Base-by-base conservation (phyloP, 2,329 filamentous ascomycete species). In the Podosphaera aphanis region DNA sequence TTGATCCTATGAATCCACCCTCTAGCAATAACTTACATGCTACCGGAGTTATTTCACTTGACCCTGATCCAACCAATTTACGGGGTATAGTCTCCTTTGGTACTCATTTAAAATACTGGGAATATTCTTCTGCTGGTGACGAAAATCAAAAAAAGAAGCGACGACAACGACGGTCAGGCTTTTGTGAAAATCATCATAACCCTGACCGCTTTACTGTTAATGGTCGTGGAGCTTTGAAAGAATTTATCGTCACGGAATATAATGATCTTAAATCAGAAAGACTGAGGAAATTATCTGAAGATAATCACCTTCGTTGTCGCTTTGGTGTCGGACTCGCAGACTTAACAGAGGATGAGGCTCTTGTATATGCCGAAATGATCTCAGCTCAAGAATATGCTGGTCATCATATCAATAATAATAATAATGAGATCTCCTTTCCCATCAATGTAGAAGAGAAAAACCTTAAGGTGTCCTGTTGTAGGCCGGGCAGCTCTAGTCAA, bases 71-170 rank as follows among this genome's bases (percentile, higher is more conserved):
- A 20, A 86, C 84, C 0, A 68, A 80, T 0, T 70, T 98, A 13
- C 78, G 88, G 31, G 90, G 90, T 5, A 75, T 93, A 49, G 77
- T 94, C 1, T 80, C 86, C 0, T 75, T 93, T 44, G 90, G 90
- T 10, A 82, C 81, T 0, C 81, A 88, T 56, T 64, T 98, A 16
- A 80, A 84, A 11, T 95, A 85, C 60, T 98, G 90, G 90, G 78
- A 82, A 2, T 95, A 92, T 59, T 92, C 83, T 60, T 71, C 71
- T 20, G 71, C 71, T 8, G 79, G 79, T 0, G 77, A 80, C 55
- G 77, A 84, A 49, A 74, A 79, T 49, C 73, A 79, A 44, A 77
- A 76, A 47, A 81, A 73, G 50, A 93, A 92, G 62, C 79, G 85
- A n/a, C 77, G 76, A 7, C 64, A 79, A 13, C 78, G 83, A 33